These are phyloP conservation scores for Hsuehochloa calcarea DNA, from an alignment of 176 grass and related monocot species.

Conservation along the genomic window DNA sequence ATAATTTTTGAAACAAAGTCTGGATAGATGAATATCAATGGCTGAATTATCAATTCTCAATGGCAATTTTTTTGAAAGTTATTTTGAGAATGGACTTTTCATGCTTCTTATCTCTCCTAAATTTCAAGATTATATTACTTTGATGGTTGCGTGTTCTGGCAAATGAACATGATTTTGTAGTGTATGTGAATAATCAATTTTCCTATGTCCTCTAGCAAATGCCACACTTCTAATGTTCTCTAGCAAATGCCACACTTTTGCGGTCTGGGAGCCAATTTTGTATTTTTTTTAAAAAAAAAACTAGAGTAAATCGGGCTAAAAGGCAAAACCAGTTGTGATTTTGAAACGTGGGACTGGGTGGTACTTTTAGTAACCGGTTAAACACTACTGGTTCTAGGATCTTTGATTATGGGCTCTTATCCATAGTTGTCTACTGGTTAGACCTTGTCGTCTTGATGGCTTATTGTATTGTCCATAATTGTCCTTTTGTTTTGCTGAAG, in stretches of 20 bases:
- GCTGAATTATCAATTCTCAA: not conserved
- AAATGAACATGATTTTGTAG: not conserved
- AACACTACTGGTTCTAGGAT: no score
- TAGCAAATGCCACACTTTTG: not conserved
- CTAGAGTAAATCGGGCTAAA: not conserved
- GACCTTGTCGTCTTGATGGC: not conserved
- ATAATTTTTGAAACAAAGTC: slow-evolving; percentile 1
- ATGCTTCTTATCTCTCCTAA: not conserved
- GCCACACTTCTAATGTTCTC: not conserved
- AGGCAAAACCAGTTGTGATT: not conserved
- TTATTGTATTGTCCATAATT: not conserved
- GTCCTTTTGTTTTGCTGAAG: not conserved
- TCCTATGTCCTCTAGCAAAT: not conserved
- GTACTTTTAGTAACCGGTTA: no score
- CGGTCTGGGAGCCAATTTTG: not conserved
- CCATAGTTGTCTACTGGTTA: not conserved
- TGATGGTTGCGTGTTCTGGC: not conserved
- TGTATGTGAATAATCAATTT: not conserved
- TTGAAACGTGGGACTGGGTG: not conserved
- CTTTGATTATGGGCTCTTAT: not conserved
- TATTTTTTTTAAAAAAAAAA: not conserved
- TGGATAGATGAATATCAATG: not conserved
- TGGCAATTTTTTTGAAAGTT: not conserved
- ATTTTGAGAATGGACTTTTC: not conserved
- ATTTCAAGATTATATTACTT: not conserved